Percentiles rank a stretch among this genome's conserved stretches.
Conservation (phyloP, 1,139 yeast species). For the Blastobotrys petasosporus region DNA sequence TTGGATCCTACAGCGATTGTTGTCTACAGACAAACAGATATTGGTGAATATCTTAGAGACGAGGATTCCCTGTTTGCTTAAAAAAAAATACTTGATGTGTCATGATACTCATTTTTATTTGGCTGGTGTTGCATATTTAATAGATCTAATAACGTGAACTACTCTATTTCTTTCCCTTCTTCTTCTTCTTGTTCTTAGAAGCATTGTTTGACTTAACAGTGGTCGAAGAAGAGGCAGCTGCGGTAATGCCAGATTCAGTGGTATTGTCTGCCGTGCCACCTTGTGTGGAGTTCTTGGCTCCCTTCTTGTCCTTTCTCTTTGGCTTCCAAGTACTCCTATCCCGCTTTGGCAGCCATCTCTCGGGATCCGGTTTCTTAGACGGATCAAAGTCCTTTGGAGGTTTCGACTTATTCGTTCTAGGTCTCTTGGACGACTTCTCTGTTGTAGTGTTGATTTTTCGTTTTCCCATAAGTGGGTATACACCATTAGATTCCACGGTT, state of each 20-base stretch:
- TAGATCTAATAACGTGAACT: not conserved
- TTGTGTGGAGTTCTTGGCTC: conserved; percentile 42
- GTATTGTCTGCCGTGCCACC: conserved; percentile 61
- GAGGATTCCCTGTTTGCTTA: conserved; percentile 92
- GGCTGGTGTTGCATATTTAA: not conserved
- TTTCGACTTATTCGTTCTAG: conserved; percentile 34
- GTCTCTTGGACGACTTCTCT: conserved; percentile 30
- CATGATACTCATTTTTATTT: conserved; percentile 3
- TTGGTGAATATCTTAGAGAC: conserved; percentile 96
- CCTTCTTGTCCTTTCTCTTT: conserved; percentile 46
- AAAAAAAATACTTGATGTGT: conserved; percentile 7
- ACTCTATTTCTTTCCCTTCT: conserved; percentile 40
- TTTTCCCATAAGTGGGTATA: conserved; percentile 33
- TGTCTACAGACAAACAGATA: conserved; percentile 95
- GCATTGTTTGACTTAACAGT: conserved; percentile 25
- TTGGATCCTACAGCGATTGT: conserved; percentile 92
- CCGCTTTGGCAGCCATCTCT: conserved; percentile 87
- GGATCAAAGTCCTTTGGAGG: conserved; percentile 42
- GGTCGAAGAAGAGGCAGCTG: conserved; percentile 22
- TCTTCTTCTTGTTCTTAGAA: conserved; percentile 44
- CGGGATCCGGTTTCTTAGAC: conserved; percentile 46
- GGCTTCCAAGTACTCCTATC: conserved; percentile 82
- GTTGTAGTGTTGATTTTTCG: conserved; percentile 16
- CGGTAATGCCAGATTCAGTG: conserved; percentile 39
- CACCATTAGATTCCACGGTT: conserved; percentile 37